Evolutionary conservation across 306 rosid species (phyloP).

Genomic region (Medicago lupulina): DNA sequence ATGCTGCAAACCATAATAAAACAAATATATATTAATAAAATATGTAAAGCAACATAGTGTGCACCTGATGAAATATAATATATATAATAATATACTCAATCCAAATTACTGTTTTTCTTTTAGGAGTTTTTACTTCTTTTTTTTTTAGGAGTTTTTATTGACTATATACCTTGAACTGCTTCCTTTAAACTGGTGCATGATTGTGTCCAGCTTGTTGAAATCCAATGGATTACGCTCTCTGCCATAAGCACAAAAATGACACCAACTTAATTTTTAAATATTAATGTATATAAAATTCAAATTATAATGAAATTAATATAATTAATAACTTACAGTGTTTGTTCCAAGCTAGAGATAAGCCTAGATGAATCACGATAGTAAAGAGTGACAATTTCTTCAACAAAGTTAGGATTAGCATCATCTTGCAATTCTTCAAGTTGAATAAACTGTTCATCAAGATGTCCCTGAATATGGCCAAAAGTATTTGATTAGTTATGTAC

Average conservation of each 20-base stretch:
- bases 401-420: conserved; percentile 88
- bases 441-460: conserved; percentile 85
- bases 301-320: neutral
- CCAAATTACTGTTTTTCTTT: neutral
- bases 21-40: conserved; percentile 28
- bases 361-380: conserved; percentile 81
- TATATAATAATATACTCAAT: neutral
- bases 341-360: conserved; percentile 66
- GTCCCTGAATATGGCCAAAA: conserved; percentile 53
- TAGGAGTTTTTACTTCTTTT: no score
- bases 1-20: conserved; percentile 65
- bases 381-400: conserved; percentile 82
- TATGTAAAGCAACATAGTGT: neutral
- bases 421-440: conserved; percentile 93
- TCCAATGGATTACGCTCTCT: conserved; percentile 72
- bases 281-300: neutral
- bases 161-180: conserved; percentile 78
- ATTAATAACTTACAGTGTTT: conserved; percentile 59
- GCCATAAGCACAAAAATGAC: conserved; percentile 29
- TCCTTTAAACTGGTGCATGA: conserved; percentile 92
- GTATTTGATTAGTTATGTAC: neutral
- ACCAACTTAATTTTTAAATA: conserved; percentile 11
- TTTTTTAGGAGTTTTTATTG: no score
- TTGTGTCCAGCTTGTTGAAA: conserved; percentile 72
- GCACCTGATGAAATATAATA: neutral